phyloP scores from a whole-genome alignment of 169 alveolate genomes.

The Eimeria mitis region DNA sequence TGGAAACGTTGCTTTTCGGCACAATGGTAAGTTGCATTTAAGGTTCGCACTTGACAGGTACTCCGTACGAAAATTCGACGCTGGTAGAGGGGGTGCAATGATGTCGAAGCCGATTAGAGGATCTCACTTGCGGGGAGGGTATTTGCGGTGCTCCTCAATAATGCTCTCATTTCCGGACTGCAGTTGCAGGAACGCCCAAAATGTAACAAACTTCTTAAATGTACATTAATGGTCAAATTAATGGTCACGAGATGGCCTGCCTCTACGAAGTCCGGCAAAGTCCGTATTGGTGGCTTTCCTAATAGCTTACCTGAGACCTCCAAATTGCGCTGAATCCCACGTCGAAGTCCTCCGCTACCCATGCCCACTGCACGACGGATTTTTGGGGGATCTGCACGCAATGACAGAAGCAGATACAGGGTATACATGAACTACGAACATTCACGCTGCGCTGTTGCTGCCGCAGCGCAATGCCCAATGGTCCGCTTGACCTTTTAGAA shows the following conservation, averaged over 20 bases:
- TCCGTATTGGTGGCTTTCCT: neutral
- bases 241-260: neutral
- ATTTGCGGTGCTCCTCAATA: conserved; percentile 67
- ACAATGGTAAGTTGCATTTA: neutral
- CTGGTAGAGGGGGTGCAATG: neutral
- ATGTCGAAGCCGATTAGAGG: neutral
- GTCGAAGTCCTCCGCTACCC: conserved; percentile 72
- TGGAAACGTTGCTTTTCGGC: neutral
- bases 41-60: neutral
- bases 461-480: neutral
- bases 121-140: conserved; percentile 68
- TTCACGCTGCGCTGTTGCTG: neutral
- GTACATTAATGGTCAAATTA: no score
- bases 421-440: neutral
- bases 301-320: conserved; percentile 47
- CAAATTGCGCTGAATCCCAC: conserved; percentile 74
- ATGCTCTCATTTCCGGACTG: conserved; percentile 57
- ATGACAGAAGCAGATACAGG: neutral
- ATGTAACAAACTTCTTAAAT: neutral
- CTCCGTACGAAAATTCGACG: neutral
- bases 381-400: conserved; percentile 31
- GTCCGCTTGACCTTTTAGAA: neutral
- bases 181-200: neutral
- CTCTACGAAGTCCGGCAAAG: neutral
- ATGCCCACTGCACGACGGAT: conserved; percentile 52